Evolutionary conservation across 768 basidiomycete genomes (phyloP).

Genomic region (Neoboletus magnificus): DNA sequence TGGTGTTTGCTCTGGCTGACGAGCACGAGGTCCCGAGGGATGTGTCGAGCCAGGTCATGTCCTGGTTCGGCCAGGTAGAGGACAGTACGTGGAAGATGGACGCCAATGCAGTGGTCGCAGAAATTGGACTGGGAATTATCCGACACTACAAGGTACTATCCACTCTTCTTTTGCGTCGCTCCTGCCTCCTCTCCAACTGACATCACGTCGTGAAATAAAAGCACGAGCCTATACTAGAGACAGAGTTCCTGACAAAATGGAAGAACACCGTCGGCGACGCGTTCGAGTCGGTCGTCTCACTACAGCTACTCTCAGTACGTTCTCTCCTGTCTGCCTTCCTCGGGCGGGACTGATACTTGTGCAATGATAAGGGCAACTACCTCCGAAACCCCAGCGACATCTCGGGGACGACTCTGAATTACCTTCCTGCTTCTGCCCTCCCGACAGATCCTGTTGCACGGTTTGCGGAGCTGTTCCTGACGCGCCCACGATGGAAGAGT

Average conservation of each 20-base stretch:
- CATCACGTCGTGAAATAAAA: slow-evolving; percentile 23
- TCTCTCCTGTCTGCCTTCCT: neutral
- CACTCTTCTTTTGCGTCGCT: neutral
- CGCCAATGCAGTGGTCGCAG: slow-evolving; percentile 54
- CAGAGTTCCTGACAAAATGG: slow-evolving; percentile 66
- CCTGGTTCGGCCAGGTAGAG: slow-evolving; percentile 72
- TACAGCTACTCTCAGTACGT: slow-evolving; percentile 66
- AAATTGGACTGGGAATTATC: slow-evolving; percentile 77
- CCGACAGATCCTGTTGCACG: slow-evolving; percentile 76
- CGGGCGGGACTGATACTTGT: neutral
- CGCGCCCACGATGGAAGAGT: slow-evolving; percentile 68
- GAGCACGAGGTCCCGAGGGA: slow-evolving; percentile 67
- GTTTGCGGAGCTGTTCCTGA: slow-evolving; percentile 86
- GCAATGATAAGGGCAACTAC: slow-evolving; percentile 72
- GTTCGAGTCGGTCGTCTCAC: slow-evolving; percentile 58
- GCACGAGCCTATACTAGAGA: slow-evolving; percentile 57
- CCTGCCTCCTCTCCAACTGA: neutral
- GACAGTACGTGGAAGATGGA: slow-evolving; percentile 67
- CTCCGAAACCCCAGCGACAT: slow-evolving; percentile 43
- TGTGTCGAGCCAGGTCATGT: slow-evolving; percentile 67
- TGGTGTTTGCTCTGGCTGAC: slow-evolving; percentile 59
- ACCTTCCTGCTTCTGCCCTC: slow-evolving; percentile 73
- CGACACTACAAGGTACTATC: slow-evolving; percentile 51
- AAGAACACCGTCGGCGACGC: slow-evolving; percentile 71
- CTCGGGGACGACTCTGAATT: slow-evolving; percentile 46